Conservation (phyloP, 2,329 filamentous ascomycete genomes). For the Escovopsis sp. region DNA sequence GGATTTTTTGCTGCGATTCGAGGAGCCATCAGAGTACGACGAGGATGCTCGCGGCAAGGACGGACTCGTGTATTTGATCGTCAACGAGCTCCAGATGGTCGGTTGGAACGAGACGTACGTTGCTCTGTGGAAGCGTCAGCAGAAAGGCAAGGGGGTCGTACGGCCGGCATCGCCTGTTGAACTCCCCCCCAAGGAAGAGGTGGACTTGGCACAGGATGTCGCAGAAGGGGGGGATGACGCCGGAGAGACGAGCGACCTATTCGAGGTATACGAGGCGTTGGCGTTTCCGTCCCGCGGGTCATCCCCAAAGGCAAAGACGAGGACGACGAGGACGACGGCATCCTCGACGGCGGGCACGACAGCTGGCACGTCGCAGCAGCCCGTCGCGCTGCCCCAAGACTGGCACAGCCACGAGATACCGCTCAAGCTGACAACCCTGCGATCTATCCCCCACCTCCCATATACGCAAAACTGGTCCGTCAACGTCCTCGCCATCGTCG, state of each 20-base stretch:
- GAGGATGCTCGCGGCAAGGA: conserved; percentile 1
- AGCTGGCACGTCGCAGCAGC: conserved; percentile 6
- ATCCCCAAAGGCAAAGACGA: conserved; percentile 3
- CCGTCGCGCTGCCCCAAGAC: conserved; percentile 25
- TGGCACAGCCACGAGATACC: conserved; percentile 28
- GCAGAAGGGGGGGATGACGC: conserved; percentile 7
- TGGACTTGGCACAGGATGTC: background rate
- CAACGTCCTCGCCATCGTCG: conserved; percentile 38
- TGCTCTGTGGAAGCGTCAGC: conserved; percentile 8
- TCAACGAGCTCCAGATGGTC: conserved; percentile 29
- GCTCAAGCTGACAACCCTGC: conserved; percentile 36
- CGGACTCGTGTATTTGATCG: conserved; percentile 29
- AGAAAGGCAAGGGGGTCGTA: conserved; percentile 2
- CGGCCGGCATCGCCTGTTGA: background rate
- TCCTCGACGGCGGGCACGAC: background rate
- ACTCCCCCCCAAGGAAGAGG: background rate
- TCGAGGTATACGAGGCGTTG: conserved; percentile 23
- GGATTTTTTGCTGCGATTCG: conserved; percentile 19
- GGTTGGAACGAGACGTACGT: conserved; percentile 33
- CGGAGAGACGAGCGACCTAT: conserved; percentile 19
- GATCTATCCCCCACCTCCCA: conserved; percentile 34
- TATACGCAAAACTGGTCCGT: conserved; percentile 45
- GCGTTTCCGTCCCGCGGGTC: conserved; percentile 11
- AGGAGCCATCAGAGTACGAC: conserved; percentile 1
- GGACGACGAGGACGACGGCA: background rate